Evolutionary conservation across 768 basidiomycete species (phyloP), one percentile per base, ranked within the genome.

Genomic region (Hemileccinum impolitum): DNA sequence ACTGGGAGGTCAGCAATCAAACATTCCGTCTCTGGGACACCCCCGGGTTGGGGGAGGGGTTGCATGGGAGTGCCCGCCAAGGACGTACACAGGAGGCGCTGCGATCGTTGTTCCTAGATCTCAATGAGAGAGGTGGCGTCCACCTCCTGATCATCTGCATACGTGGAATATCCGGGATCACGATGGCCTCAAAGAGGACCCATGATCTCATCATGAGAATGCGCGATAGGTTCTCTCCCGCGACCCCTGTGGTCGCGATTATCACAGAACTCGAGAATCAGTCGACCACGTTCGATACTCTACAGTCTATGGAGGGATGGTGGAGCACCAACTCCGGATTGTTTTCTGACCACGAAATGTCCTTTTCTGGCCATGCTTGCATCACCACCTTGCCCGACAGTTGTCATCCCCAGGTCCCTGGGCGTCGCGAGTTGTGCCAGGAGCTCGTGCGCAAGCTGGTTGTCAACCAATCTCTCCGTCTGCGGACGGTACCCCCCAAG

Each of bases 351-450:
- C 41, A 65, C 23, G 53, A 58, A 2, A 73, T 74, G 55, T 14
- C 38, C 19, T 71, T 72, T 31, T 44, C 58, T 4, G 70, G 58
- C 2, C 66, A 71, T 17, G 71, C 68, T 13, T 76, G 75, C 48
- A 61, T 75, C 51, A 73, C 72, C 3, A 65, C 70, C 4, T 35
- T 64, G 13, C 37, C 48, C 15, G 62, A 64, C 34, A 15, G 44
- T 39, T 59, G 57, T 26, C 48, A 60, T 45, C 62, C 62, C 4
- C 45, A 46, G n/a, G 17, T 56, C n/a, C 47, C 48, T 17, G 54
- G 61, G 7, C 62, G 62, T 42, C 55, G 49, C 45, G 51, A 36
- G n/a, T 15, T 38, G 14, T 63, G 62, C 38, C 62, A 44, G 45
- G 37, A 32, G 3, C 58, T 55, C 45, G 52, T 50, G 23, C 61